phyloP scores from a whole-genome alignment of 805 yeast species.

The Cyberlindnera xylosilytica region DNA sequence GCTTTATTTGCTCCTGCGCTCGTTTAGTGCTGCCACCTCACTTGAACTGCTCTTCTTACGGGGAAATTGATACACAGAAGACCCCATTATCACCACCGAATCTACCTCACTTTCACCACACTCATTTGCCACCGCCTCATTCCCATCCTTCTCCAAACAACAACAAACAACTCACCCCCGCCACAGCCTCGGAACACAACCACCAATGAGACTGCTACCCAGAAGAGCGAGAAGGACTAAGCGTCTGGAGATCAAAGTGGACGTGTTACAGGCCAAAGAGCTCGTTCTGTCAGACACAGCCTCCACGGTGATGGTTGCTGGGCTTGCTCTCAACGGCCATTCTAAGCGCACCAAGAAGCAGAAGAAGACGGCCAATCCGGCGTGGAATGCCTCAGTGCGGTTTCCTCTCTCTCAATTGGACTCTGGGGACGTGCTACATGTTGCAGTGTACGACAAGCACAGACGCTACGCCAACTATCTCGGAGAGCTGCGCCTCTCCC shows the following conservation, averaged over 20 bases:
- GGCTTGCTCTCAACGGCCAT: slow-evolving; percentile 23
- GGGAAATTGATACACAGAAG: no score
- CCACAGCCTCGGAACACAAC: no score
- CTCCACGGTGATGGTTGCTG: slow-evolving; percentile 22
- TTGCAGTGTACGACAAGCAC: slow-evolving; percentile 28
- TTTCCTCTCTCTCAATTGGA: slow-evolving; percentile 12
- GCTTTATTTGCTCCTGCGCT: no score
- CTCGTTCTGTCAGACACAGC: slow-evolving; percentile 19
- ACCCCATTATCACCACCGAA: no score
- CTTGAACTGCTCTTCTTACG: no score
- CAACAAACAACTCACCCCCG: no score
- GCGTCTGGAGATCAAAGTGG: slow-evolving; percentile 19
- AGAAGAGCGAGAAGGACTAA: no score
- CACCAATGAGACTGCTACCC: no score
- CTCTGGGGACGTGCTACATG: slow-evolving; percentile 17
- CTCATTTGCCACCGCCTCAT: no score
- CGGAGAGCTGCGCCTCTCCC: slow-evolving; percentile 26
- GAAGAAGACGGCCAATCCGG: slow-evolving; percentile 24
- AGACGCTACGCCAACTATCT: slow-evolving; percentile 26
- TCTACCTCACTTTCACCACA: no score
- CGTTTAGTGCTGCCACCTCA: no score
- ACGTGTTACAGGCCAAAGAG: slow-evolving; percentile 23
- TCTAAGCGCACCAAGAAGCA: slow-evolving; percentile 20
- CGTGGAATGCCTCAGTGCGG: slow-evolving; percentile 21
- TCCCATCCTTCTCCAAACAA: no score